phyloP scores from a whole-genome alignment of 179 eudicot genomes.

The Spinacia oleracea region DNA sequence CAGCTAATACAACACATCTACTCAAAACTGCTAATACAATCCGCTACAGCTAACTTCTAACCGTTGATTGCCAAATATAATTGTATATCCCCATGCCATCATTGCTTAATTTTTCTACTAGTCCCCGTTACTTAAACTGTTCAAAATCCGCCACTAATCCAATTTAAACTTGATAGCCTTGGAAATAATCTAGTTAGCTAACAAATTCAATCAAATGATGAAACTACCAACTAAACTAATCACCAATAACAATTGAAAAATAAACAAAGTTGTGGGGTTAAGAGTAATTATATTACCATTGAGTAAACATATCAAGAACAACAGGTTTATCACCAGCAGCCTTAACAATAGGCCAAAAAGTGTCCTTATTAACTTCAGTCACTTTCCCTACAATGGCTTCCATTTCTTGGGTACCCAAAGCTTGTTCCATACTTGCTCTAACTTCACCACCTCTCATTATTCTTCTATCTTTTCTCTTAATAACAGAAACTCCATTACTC shows the following conservation, averaged over 20 bases:
- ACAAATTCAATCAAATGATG: background rate
- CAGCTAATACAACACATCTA: too few species aligned
- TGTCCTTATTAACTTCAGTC: constrained; percentile 78
- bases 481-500: constrained; percentile 21
- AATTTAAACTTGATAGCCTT: too few species aligned
- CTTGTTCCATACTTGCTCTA: constrained; percentile 47
- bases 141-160: too few species aligned
- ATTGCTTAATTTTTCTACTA: too few species aligned
- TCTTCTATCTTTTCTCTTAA: constrained; percentile 22
- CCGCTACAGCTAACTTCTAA: too few species aligned
- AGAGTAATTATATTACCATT: constrained; percentile 37
- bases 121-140: too few species aligned
- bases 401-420: constrained; percentile 33
- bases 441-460: constrained; percentile 34
- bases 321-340: constrained; percentile 73
- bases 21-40: too few species aligned
- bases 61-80: too few species aligned
- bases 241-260: background rate
- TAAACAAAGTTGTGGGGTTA: background rate
- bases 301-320: constrained; percentile 60
- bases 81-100: too few species aligned
- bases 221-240: background rate
- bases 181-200: too few species aligned
- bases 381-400: constrained; percentile 61
- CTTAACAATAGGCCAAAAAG: constrained; percentile 90